A percentile compares a stretch with the other conserved stretches of the same genome.
Conservation (phyloP, 1,139 yeast genomes). For the Suhomyces choctaworum region DNA sequence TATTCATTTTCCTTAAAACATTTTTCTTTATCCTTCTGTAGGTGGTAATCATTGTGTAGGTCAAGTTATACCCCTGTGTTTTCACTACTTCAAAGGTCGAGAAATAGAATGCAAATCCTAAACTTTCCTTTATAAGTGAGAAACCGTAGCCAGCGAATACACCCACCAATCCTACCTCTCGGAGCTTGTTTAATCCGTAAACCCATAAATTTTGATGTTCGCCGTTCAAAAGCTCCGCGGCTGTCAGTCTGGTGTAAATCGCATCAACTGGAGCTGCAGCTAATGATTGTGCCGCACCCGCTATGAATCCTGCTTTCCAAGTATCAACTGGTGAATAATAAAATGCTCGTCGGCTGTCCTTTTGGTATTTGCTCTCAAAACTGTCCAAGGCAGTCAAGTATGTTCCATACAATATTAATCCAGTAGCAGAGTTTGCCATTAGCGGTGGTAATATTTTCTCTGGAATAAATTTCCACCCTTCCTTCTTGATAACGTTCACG, state of each 20-base stretch:
- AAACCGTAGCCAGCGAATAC: slow-evolving; percentile 88
- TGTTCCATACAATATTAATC: slow-evolving; percentile 79
- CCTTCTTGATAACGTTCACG: slow-evolving; percentile 64
- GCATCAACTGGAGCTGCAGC: slow-evolving; percentile 96
- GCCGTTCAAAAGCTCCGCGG: slow-evolving; percentile 70
- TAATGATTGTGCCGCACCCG: slow-evolving; percentile 84
- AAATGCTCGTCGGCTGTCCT: slow-evolving; percentile 12
- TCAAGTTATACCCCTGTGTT: slow-evolving; percentile 58
- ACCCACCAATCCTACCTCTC: slow-evolving; percentile 76
- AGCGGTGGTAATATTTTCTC: slow-evolving; percentile 84
- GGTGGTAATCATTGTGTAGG: slow-evolving; percentile 60
- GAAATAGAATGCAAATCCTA: slow-evolving; percentile 86
- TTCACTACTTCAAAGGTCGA: slow-evolving; percentile 83
- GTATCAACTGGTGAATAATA: slow-evolving; percentile 51
- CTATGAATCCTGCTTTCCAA: slow-evolving; percentile 77
- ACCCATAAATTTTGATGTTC: slow-evolving; percentile 73
- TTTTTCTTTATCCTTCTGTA: slow-evolving; percentile 42
- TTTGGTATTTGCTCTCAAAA: slow-evolving; percentile 13
- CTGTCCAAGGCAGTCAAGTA: slow-evolving; percentile 58
- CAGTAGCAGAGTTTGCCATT: slow-evolving; percentile 83
- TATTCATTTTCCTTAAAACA: slow-evolving; percentile 24
- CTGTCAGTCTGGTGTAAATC: slow-evolving; percentile 75
- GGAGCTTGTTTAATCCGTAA: slow-evolving; percentile 68
- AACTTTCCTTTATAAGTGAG: slow-evolving; percentile 73
- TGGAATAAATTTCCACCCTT: slow-evolving; percentile 89